These are phyloP conservation scores for Paraphaeosphaeria sporulosa DNA, from an alignment of 2,329 filamentous ascomycete species.

Conservation along the genomic window DNA sequence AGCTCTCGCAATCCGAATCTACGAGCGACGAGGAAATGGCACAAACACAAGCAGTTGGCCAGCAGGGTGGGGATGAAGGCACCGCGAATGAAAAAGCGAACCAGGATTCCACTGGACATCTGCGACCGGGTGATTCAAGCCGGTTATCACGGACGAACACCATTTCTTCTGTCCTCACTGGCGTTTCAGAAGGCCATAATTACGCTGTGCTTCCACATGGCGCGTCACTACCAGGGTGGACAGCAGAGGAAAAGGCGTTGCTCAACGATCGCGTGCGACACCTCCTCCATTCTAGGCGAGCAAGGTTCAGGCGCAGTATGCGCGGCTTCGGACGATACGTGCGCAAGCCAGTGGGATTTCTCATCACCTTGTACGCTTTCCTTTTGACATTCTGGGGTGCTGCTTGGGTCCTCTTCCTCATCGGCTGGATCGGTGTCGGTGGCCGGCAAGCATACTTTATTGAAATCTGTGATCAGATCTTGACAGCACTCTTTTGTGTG, in stretches of 20 bases:
- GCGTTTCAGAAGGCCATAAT: conserved; percentile 63
- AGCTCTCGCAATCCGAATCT: conserved; percentile 63
- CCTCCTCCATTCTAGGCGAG: conserved; percentile 81
- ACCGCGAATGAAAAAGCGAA: conserved; percentile 24
- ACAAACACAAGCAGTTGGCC: conserved; percentile 18
- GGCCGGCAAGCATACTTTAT: conserved; percentile 69
- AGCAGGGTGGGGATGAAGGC: conserved; percentile 16
- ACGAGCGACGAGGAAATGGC: conserved; percentile 39
- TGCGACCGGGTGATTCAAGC: conserved; percentile 13
- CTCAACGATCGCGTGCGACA: conserved; percentile 87
- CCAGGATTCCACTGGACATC: conserved; percentile 23
- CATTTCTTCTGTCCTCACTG: conserved; percentile 41
- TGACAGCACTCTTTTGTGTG: conserved; percentile 69
- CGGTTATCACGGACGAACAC: conserved; percentile 34
- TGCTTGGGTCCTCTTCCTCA: conserved; percentile 87
- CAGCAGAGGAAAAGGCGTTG: conserved; percentile 72
- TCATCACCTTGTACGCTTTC: conserved; percentile 85
- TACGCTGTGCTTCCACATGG: conserved; percentile 84
- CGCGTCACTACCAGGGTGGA: conserved; percentile 77
- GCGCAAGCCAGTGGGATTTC: conserved; percentile 74
- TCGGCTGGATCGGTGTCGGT: conserved; percentile 85
- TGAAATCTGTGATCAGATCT: conserved; percentile 63
- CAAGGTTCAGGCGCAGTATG: conserved; percentile 79
- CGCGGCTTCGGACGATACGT: conserved; percentile 84
- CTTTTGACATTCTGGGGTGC: conserved; percentile 87